Percentiles rank a stretch among this genome's conserved stretches.
Conservation (phyloP, 2,329 filamentous ascomycete genomes). For the Coleophoma crateriformis region DNA sequence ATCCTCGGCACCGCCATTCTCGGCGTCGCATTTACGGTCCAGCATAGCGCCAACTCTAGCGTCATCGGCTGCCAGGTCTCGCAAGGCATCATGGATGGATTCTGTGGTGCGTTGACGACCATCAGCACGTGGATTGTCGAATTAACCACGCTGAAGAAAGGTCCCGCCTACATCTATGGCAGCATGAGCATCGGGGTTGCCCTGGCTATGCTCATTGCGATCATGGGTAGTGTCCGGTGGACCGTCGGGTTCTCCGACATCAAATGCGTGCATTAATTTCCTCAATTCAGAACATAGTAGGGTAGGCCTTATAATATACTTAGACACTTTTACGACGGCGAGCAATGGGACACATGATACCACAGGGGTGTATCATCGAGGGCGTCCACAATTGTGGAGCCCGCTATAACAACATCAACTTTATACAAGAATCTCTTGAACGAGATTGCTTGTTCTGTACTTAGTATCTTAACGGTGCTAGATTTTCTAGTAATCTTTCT, state of each 20-base stretch:
- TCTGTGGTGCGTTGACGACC: conserved; percentile 58
- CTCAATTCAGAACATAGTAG: too few relatives aligned
- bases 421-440: too few relatives aligned
- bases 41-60: conserved; percentile 45
- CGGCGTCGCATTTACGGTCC: conserved; percentile 71
- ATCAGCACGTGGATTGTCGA: conserved; percentile 61
- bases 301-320: too few relatives aligned
- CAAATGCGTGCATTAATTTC: background rate
- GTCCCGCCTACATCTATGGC: conserved; percentile 63
- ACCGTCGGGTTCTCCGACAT: background rate
- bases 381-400: too few relatives aligned
- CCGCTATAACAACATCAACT: too few relatives aligned
- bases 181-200: conserved; percentile 48
- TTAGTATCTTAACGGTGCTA: too few relatives aligned
- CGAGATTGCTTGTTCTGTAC: too few relatives aligned
- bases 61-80: conserved; percentile 57
- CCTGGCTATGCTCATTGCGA: conserved; percentile 52
- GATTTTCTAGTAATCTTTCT: too few relatives aligned
- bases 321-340: too few relatives aligned
- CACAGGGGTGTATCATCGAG: too few relatives aligned
- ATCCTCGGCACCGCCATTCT: conserved; percentile 68
- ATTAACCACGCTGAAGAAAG: conserved; percentile 41
- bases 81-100: conserved; percentile 57
- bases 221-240: conserved; percentile 73
- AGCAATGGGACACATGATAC: too few relatives aligned